A percentile compares a stretch with the other conserved stretches of the same genome.
Evolutionary conservation across 208 protist species (phyloP).

Genomic region (Acanthamoeba triangularis): DNA sequence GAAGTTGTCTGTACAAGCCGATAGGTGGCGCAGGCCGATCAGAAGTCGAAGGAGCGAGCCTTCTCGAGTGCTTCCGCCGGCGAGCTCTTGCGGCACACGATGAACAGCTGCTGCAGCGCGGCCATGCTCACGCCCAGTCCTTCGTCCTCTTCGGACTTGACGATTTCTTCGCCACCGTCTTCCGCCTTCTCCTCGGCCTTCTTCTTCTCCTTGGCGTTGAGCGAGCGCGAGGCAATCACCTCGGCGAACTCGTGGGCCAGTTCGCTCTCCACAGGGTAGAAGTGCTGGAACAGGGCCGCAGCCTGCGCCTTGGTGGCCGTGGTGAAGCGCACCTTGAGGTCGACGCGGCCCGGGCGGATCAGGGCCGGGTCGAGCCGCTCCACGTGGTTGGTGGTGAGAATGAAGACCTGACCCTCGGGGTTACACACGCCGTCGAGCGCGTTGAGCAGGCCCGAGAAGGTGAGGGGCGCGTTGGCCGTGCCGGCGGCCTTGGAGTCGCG

Average conservation of each 20-base stretch:
- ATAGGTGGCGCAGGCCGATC: not conserved
- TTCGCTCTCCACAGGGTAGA: constrained; percentile 84
- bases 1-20: too few species aligned
- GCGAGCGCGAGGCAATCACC: constrained; percentile 8
- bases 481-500: not conserved
- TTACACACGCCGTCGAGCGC: constrained; percentile 97
- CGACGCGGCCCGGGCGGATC: constrained; percentile 96
- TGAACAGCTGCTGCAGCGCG: constrained; percentile 57
- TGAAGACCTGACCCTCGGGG: constrained; percentile 97
- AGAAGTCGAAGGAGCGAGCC: constrained; percentile 30
- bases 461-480: constrained; percentile 84
- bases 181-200: not conserved
- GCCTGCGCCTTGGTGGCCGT: constrained; percentile 91
- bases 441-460: constrained; percentile 97
- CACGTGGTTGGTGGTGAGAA: constrained; percentile 98
- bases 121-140: constrained; percentile 57
- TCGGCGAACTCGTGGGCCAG: constrained; percentile 45
- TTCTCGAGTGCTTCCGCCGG: not conserved
- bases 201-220: not conserved
- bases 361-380: constrained; percentile 96
- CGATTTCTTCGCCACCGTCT: not conserved
- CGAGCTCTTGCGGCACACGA: not conserved
- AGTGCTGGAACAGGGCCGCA: constrained; percentile 93
- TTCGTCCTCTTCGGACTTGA: not conserved
- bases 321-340: constrained; percentile 95